phyloP scores from a whole-genome alignment of 2,329 filamentous ascomycete species.

The Cadophora gregata region DNA sequence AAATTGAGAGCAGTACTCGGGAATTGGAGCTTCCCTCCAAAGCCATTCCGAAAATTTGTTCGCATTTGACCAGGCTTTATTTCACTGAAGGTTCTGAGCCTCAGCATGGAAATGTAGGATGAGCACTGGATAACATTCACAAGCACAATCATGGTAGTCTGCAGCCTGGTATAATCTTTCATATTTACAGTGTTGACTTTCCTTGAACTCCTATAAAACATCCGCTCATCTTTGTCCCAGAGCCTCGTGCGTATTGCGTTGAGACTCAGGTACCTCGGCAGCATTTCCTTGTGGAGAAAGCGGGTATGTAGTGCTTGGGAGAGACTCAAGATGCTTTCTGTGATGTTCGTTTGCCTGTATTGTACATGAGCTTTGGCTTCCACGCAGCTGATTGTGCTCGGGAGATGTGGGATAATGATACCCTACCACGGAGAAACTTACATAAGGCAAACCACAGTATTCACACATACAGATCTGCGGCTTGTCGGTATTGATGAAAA shows the following conservation, averaged over 20 bases:
- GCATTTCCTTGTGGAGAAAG: conserved; percentile 65
- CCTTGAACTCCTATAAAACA: conserved; percentile 18
- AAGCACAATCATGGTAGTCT: conserved; percentile 19
- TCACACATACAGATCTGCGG: conserved; percentile 88
- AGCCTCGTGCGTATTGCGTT: conserved; percentile 63
- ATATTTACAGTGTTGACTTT: conserved; percentile 37
- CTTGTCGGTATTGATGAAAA: conserved; percentile 99
- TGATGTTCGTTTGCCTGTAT: conserved; percentile 87
- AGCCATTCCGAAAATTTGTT: background rate
- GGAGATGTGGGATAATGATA: background rate
- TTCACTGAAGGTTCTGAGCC: background rate
- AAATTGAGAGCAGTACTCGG: background rate
- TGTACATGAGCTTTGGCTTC: conserved; percentile 26
- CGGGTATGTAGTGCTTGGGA: conserved; percentile 82
- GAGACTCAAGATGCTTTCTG: conserved; percentile 81
- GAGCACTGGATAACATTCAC: background rate
- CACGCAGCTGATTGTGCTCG: background rate
- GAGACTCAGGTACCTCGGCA: conserved; percentile 63
- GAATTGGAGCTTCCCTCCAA: background rate
- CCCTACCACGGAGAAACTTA: conserved; percentile 55
- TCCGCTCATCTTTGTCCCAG: conserved; percentile 62
- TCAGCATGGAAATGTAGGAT: background rate
- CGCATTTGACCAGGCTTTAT: background rate
- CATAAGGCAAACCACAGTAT: conserved; percentile 94
- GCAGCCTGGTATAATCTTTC: conserved; percentile 17